phyloP scores from a whole-genome alignment of 163 green algal genomes.

The Scenedesmus sp. region DNA sequence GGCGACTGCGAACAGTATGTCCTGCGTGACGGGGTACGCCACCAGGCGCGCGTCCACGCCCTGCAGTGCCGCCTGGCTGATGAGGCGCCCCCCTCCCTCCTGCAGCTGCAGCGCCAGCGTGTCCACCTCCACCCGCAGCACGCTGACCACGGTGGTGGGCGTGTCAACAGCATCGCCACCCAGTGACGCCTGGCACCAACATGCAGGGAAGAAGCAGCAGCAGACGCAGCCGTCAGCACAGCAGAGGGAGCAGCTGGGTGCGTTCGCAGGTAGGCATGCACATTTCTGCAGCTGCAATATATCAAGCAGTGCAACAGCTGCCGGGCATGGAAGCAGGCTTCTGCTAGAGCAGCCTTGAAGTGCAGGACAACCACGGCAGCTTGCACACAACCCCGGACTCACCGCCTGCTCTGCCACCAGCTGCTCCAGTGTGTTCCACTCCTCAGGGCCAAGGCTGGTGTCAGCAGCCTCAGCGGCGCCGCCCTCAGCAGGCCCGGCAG shows the following conservation, averaged over 20 bases:
- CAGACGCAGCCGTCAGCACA: background rate
- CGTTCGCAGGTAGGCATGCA: background rate
- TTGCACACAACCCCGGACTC: constrained; percentile 13
- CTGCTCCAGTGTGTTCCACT: constrained; percentile 78
- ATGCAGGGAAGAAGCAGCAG: background rate
- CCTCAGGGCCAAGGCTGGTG: constrained; percentile 66
- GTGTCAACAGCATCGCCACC: constrained; percentile 60
- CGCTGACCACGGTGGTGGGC: constrained; percentile 71
- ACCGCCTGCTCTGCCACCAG: constrained; percentile 78
- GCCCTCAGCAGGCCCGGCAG: constrained; percentile 21
- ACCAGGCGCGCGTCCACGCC: constrained; percentile 51
- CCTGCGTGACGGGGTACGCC: constrained; percentile 63
- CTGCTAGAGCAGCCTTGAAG: background rate
- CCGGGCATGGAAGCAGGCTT: background rate
- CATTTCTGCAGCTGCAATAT: background rate
- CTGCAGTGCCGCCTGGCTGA: constrained; percentile 58
- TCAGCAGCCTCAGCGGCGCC: constrained; percentile 14
- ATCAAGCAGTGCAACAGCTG: background rate
- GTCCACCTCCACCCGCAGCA: constrained; percentile 67
- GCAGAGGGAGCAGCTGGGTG: background rate
- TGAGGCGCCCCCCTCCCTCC: constrained; percentile 36
- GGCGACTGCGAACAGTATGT: constrained; percentile 63
- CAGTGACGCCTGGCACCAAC: constrained; percentile 32
- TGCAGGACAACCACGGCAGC: background rate
- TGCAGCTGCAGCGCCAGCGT: constrained; percentile 68